Evolutionary conservation across 352 stramenopile species (phyloP).

Genomic region (Phytophthora tentaculata): DNA sequence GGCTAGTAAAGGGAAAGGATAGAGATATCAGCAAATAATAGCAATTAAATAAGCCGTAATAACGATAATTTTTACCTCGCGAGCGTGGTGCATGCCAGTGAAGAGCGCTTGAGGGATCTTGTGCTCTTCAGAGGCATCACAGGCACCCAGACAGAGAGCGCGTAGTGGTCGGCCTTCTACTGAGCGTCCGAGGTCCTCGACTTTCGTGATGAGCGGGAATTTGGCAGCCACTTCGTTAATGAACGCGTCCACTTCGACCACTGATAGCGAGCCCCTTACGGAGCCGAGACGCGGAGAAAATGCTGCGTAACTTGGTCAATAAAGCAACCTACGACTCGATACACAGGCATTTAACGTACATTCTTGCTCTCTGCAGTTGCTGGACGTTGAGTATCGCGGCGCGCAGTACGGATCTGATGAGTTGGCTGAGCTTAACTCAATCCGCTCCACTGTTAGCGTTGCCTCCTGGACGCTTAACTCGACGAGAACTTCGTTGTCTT

Average conservation of each 20-base stretch:
- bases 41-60: no score
- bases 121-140: constrained; percentile 20
- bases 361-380: constrained; percentile 52
- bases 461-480: constrained; percentile 32
- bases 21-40: no score
- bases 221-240: constrained; percentile 45
- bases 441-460: constrained; percentile 29
- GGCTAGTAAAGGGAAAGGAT: constrained; percentile 40
- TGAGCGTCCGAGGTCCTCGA: constrained; percentile 67
- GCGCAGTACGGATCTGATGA: constrained; percentile 39
- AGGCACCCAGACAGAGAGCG: constrained; percentile 76
- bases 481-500: constrained; percentile 15
- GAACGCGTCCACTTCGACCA: constrained; percentile 64
- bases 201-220: constrained; percentile 54
- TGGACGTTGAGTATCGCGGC: constrained; percentile 39
- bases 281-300: constrained; percentile 63
- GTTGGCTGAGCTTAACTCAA: constrained; percentile 34
- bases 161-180: constrained; percentile 63
- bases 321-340: no score
- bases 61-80: constrained; percentile 63
- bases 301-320: constrained; percentile 20
- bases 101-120: constrained; percentile 68
- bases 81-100: constrained; percentile 86
- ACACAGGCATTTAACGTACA: no score
- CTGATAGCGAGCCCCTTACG: constrained; percentile 68